Percentiles rank a stretch among this genome's conserved stretches.
phyloP scores from a whole-genome alignment of 306 rosid genomes.

The Lathyrus sativus region DNA sequence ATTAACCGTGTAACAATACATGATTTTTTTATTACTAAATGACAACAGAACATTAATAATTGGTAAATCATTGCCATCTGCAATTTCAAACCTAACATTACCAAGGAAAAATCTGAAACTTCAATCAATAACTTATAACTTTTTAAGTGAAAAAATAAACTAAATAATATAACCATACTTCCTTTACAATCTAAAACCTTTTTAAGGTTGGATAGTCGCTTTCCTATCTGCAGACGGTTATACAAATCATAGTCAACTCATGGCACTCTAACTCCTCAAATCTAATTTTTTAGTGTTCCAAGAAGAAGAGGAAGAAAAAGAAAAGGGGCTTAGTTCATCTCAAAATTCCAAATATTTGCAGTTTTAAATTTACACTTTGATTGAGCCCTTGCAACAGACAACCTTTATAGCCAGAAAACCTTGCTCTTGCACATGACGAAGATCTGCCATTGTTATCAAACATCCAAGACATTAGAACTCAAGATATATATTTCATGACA shows the following conservation, averaged over 20 bases:
- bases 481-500: not conserved
- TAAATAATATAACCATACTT: not conserved
- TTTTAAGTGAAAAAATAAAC: not conserved
- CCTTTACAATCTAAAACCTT: not conserved
- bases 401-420: not conserved
- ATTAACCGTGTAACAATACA: too few relatives aligned
- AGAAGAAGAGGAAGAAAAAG: not conserved
- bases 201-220: not conserved
- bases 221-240: not conserved
- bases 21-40: not conserved
- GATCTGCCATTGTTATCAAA: conserved; percentile 45
- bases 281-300: not conserved
- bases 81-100: not conserved
- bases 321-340: not conserved
- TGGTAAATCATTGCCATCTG: not conserved
- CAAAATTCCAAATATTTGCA: not conserved
- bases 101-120: not conserved
- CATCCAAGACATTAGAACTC: conserved; percentile 21
- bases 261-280: not conserved
- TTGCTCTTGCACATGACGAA: conserved; percentile 4
- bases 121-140: not conserved
- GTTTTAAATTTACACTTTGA: not conserved
- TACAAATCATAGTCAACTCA: not conserved
- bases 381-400: not conserved
- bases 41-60: not conserved